Evolutionary conservation across 2,329 filamentous ascomycete species (phyloP).

Genomic region (Colletotrichum tofieldiae): DNA sequence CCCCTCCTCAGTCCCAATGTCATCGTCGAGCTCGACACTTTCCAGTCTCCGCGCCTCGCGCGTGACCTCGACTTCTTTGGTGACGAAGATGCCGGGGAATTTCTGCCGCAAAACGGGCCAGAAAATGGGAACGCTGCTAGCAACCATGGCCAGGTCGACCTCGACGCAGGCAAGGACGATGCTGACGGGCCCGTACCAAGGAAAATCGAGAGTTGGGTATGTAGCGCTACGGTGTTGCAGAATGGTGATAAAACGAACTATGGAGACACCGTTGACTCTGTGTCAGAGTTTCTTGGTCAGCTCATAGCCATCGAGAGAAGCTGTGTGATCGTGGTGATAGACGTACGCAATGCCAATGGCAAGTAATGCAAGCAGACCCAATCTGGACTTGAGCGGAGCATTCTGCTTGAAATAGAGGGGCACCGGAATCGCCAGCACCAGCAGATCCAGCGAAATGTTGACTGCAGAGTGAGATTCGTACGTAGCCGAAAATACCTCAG

Average conservation of each 20-base stretch:
- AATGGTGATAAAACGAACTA: constrained; percentile 52
- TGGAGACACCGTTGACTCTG: constrained; percentile 48
- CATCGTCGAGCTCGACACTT: constrained; percentile 35
- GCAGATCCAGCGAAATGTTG: constrained; percentile 53
- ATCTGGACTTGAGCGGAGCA: constrained; percentile 44
- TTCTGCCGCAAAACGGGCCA: constrained; percentile 74
- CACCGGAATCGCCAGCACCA: constrained; percentile 52
- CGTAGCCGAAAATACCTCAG: constrained; percentile 49
- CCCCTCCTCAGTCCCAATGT: constrained; percentile 31
- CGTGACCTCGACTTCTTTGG: constrained; percentile 38
- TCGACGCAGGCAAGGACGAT: constrained; percentile 46
- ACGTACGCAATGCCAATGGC: constrained; percentile 51
- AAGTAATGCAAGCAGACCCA: constrained; percentile 50
- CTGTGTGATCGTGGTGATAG: neutral
- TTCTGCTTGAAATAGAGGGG: constrained; percentile 51
- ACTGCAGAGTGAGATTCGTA: constrained; percentile 52
- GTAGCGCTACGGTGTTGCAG: constrained; percentile 50
- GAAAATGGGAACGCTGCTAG: constrained; percentile 82
- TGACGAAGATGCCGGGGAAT: constrained; percentile 40
- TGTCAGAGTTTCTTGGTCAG: neutral
- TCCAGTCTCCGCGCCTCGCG: constrained; percentile 29
- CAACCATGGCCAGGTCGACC: constrained; percentile 49
- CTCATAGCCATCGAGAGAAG: neutral
- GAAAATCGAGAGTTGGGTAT: constrained; percentile 52
- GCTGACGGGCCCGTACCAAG: constrained; percentile 50